Evolutionary conservation across 2,329 filamentous ascomycete genomes (phyloP), one percentile per base, ranked within the genome.

Genomic region (Beauveria rudraprayagi): DNA sequence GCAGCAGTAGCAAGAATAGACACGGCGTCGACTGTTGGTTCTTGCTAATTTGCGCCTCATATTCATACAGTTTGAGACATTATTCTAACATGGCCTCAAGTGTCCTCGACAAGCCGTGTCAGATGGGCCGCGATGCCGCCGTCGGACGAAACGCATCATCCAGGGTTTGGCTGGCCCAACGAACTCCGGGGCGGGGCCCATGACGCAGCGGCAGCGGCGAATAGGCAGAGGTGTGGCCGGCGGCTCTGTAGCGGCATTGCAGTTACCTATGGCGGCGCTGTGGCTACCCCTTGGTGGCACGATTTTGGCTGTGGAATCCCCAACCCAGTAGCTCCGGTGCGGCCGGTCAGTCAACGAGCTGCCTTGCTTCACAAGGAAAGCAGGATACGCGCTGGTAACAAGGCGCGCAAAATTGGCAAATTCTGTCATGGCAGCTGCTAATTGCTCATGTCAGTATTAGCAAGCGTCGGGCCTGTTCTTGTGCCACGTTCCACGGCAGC

Each of bases 91-190:
- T 46, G 37, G 17, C 17, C 28, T 48, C 22, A 26, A 28, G 24
- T 30, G 11, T 3, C 3, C 28, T n/a, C 26, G n/a, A 50, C 14
- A 46, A 2, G 43, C 28, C 41, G 57, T 47, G 57, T 60, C 57
- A 60, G 48, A 60, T 47, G 40, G 17, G 24, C 43, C 17, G 19
- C 40, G 41, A 17, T 53, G 26, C 50, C 28, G 57, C 40, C 57
- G 54, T 57, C 28, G 54, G 57, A 54, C 57, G 57, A 54, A 60
- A 60, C 57, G 41, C 57, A 59, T 52, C 47, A 44, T n/a, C 34
- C 44, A 28, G 10, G 37, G 37, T 22, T 37, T 37, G 16, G 17
- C 9, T 37, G 5, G 22, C 56, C 46, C 19, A 52, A 43, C 17
- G 37, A 59, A 51, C 30, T 19, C 56, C 48, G 47, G 37, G 37